Evolutionary conservation across 2,329 filamentous ascomycete genomes (phyloP), one percentile per base, ranked within the genome.

Genomic region (Pseudopyrenochaeta lycopersici): DNA sequence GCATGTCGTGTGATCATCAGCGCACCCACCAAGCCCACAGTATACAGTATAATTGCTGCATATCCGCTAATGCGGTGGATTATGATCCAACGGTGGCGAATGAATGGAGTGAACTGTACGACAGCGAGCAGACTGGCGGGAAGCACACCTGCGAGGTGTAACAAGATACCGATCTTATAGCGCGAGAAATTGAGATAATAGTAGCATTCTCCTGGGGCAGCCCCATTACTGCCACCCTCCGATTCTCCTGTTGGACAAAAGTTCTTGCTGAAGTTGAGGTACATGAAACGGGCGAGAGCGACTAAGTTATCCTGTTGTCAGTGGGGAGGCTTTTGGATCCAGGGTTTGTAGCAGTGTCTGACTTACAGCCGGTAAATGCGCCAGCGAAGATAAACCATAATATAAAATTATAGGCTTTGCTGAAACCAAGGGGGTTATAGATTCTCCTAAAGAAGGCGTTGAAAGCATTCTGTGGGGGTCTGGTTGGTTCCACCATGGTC

Each of bases 31-130:
- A 81, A 80, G 12, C 76, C 75, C 3, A 82, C 49, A 0, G 81
- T 23, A 1, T 82, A 75, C 0, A 89, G 73, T 0, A 84, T 49
- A 0, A 85, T 52, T 46, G 86, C 68, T 4, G 82, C 31, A 55
- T 88, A 88, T 1, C 87, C 87, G 46, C 82, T 85, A 49, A 89
- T 78, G 0, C 86, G 82, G 64, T 90, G 87, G 18, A 88, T 67
- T 1, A 84, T 53, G 1, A 85, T 72, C 46, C 73, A 63, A 58
- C 78, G 82, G 59, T 84, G 78, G 1, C 80, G 73, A 44, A 81
- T 75, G 21, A 71, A 62, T 1, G 78, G 80, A 0, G 76, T 66
- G 64, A 81, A 81, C 53, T 81, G 79, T 7, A 73, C 65, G 0
- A 75, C 58, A 1, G 73, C 74, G 4, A 82, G 72, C 2, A 82